Percentiles rank a stretch among this genome's conserved stretches.
Evolutionary conservation across 768 basidiomycete species (phyloP).

Genomic region (Tulasnella sp.): DNA sequence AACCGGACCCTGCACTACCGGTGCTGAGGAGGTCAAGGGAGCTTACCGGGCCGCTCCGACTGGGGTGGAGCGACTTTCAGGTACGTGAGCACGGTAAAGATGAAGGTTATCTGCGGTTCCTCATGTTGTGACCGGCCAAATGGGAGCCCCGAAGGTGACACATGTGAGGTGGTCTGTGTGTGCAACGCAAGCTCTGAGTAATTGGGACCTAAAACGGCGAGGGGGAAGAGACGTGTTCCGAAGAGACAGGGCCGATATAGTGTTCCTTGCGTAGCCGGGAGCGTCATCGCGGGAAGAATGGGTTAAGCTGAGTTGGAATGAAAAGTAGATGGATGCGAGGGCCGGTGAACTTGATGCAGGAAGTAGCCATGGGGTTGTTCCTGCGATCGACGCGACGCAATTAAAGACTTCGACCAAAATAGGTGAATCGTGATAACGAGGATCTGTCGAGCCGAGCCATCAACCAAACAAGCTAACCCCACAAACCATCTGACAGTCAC

Average conservation of each 20-base stretch:
- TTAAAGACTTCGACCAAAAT: too few relatives aligned
- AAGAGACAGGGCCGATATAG: not conserved
- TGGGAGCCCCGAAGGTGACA: not conserved
- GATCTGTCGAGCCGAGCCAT: too few relatives aligned
- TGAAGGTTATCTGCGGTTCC: not conserved
- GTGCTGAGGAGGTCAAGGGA: slow-evolving; percentile 1
- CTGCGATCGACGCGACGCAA: too few relatives aligned
- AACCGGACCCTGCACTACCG: not conserved
- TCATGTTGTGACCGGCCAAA: not conserved
- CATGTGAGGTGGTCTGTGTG: not conserved
- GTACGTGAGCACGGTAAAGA: not conserved
- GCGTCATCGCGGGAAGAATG: too few relatives aligned
- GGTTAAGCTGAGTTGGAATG: too few relatives aligned
- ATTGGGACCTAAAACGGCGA: not conserved
- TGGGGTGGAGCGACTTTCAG: not conserved
- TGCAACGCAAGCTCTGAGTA: not conserved
- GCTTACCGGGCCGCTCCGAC: not conserved
- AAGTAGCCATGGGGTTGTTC: too few relatives aligned
- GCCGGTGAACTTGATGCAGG: too few relatives aligned
- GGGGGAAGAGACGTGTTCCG: not conserved
- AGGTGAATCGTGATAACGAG: too few relatives aligned
- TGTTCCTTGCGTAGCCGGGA: too few relatives aligned
- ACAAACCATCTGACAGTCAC: too few relatives aligned
- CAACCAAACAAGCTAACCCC: too few relatives aligned
- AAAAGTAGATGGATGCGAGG: too few relatives aligned